Conservation (phyloP, 768 basidiomycete genomes). For the Leccinum aurantiacum region DNA sequence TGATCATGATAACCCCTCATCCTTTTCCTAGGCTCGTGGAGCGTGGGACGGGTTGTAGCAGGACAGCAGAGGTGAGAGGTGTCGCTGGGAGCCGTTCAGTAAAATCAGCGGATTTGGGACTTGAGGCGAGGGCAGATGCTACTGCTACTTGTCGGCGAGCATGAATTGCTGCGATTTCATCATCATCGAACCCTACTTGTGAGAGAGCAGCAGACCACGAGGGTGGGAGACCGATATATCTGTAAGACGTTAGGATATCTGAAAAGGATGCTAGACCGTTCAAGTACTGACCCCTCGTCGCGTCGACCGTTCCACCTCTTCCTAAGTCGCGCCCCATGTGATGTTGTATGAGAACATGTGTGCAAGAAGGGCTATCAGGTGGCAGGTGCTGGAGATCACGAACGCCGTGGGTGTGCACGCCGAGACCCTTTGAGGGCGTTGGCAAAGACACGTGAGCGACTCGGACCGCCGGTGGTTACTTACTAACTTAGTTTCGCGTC, state of each 20-base stretch:
- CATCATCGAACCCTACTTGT: constrained; percentile 61
- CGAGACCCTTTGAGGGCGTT: no score
- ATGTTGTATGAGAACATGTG: constrained; percentile 63
- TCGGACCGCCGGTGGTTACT: no score
- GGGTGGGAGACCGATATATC: constrained; percentile 66
- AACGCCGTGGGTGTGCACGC: no score
- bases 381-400: constrained; percentile 16
- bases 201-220: constrained; percentile 67
- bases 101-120: constrained; percentile 3
- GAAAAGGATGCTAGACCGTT: constrained; percentile 20
- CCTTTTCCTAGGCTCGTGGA: constrained; percentile 22
- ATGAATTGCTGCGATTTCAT: constrained; percentile 65
- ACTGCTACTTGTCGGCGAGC: constrained; percentile 34
- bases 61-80: constrained; percentile 20
- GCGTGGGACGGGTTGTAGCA: constrained; percentile 27
- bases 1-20: constrained; percentile 3
- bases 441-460: no score
- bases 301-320: constrained; percentile 81
- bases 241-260: constrained; percentile 23
- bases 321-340: constrained; percentile 62
- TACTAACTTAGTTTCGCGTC: no score
- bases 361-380: constrained; percentile 53
- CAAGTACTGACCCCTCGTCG: constrained; percentile 63
- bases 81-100: constrained; percentile 3
- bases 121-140: constrained; percentile 5